Conservation (phyloP, 441 rosid genomes). For the Syzygium malaccense region DNA sequence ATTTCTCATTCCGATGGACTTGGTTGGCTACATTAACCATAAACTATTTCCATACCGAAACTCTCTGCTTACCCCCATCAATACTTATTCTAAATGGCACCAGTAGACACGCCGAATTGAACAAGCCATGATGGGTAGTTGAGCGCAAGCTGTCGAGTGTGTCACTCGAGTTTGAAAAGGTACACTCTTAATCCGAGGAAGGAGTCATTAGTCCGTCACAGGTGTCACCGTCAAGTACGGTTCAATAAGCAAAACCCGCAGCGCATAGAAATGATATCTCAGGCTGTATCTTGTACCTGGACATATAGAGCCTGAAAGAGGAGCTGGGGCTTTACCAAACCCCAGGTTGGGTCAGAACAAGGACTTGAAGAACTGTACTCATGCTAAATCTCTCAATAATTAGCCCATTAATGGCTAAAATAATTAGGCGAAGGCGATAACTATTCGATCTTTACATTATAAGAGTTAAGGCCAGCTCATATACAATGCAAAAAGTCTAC, state of each 20-base stretch:
- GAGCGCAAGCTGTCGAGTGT: neutral
- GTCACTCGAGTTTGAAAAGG: neutral
- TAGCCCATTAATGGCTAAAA: neutral
- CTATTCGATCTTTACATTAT: accelerated
- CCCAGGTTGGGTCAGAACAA: neutral
- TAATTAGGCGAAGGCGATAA: neutral
- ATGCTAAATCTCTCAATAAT: neutral
- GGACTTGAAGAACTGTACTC: neutral
- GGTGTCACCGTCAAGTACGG: neutral
- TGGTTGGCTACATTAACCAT: neutral
- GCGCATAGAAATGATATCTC: neutral
- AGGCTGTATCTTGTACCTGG: neutral
- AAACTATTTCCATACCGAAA: neutral
- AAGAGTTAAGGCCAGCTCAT: neutral
- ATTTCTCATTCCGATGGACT: neutral
- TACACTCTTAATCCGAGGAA: neutral
- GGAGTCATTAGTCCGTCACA: neutral
- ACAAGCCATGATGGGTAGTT: neutral
- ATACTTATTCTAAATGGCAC: too few species aligned
- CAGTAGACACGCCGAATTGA: neutral
- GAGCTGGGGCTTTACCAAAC: neutral
- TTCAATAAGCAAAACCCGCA: neutral
- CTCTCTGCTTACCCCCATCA: neutral
- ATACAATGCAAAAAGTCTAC: neutral
- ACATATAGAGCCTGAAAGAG: neutral